These are phyloP conservation scores for Penicillium canescens DNA, from an alignment of 495 filamentous ascomycete species.

Conservation along the genomic window DNA sequence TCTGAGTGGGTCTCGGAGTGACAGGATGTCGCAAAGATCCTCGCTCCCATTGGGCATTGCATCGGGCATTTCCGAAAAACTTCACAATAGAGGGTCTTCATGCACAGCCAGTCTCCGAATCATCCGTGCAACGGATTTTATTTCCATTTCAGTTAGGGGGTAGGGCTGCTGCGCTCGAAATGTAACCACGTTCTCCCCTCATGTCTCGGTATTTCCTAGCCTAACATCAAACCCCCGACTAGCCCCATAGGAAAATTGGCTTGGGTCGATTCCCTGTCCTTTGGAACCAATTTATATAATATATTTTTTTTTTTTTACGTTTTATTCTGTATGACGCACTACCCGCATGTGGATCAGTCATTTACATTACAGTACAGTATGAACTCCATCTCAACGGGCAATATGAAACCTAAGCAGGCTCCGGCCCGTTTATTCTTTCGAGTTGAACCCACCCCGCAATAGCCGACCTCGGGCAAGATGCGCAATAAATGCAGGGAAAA, in stretches of 20 bases:
- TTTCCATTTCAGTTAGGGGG: background rate
- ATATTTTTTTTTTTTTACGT: too few relatives aligned
- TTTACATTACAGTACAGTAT: too few relatives aligned
- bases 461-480: conserved; percentile 10
- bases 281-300: too few relatives aligned
- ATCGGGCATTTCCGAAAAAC: background rate
- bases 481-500: conserved; percentile 3
- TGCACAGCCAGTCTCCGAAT: background rate
- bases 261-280: too few relatives aligned
- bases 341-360: too few relatives aligned
- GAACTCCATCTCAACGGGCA: background rate
- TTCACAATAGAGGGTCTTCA: conserved; percentile 1
- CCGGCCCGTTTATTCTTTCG: background rate
- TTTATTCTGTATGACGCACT: too few relatives aligned
- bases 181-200: background rate
- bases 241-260: too few relatives aligned
- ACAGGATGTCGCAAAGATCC: background rate
- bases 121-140: background rate
- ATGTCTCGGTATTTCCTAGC: too few relatives aligned
- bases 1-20: background rate
- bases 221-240: too few relatives aligned
- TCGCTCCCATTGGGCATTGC: background rate
- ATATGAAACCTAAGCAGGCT: conserved; percentile 1
- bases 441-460: conserved; percentile 4
- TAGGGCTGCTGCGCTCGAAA: background rate